Evolutionary conservation across 306 rosid species (phyloP), one percentile per base, ranked within the genome.

Genomic region (Cicer pinnatifidum): DNA sequence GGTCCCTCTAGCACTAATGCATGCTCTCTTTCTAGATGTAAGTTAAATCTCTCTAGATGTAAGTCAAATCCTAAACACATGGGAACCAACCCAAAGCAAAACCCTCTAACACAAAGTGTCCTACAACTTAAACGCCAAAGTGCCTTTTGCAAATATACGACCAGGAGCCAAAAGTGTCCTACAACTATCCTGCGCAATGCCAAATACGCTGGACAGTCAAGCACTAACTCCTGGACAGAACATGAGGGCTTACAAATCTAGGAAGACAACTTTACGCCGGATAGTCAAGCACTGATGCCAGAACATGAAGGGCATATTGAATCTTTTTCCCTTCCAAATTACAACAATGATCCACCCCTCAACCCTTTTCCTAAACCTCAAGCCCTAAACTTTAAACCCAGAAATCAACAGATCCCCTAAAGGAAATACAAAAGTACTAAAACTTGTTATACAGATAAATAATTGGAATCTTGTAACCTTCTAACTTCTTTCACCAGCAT

Each of bases 351-450:
- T 47, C 53, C 53, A 47, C n/a, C 12, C 53, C 53, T 47, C 53
- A 8, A 47, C 16, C 17, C 71, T 61, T 72, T 11, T 37, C 41
- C 61, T 28, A 28, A 3, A 28, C 33, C 33, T 28, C 3, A 28
- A 28, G 33, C 33, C 33, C 33, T 28, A 28, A 28, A 28, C 33
- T 28, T 28, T 28, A 28, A 28, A 28, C 33, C 33, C 33, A 28
- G 33, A 28, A 28, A 28, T 28, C 40, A 50, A 19, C n/a, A 39
- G 20, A 63, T 23, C 53, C 63, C 63, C 44, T 8, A 38, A 38
- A 75, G 72, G 37, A 39, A 72, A 54, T 54, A n/a, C 39, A 40
- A 12, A 45, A 65, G 6, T 75, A 6, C 23, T 57, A 35, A 75
- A 50, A 50, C 11, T 48, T 35, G 61, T 48, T 16, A 10, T 4